Conservation (phyloP, 306 rosid genomes). For the Geum urbanum region DNA sequence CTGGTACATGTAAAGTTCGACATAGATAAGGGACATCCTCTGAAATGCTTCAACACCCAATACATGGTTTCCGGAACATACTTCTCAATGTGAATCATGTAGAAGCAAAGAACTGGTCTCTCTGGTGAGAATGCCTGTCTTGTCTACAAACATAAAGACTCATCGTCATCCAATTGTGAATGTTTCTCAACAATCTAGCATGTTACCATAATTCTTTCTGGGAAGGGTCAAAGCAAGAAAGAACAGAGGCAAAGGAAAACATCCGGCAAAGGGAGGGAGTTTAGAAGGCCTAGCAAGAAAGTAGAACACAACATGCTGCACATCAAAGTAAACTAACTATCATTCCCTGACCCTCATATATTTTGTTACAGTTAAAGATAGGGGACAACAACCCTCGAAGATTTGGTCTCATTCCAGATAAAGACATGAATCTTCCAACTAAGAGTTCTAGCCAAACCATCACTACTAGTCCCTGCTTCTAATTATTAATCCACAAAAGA, state of each 20-base stretch:
- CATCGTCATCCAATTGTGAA: slow-evolving; percentile 4
- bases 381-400: not conserved
- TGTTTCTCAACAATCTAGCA: slow-evolving; percentile 12
- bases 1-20: too few species aligned
- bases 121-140: slow-evolving; percentile 73
- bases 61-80: too few species aligned
- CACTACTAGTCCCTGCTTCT: not conserved
- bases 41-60: too few species aligned
- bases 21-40: too few species aligned
- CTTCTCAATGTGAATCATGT: too few species aligned
- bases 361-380: not conserved
- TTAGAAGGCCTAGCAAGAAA: not conserved
- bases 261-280: not conserved
- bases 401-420: too few species aligned
- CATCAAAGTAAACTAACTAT: not conserved
- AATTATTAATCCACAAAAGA: not conserved
- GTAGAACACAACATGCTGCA: not conserved
- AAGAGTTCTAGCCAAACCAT: not conserved
- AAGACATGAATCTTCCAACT: not conserved
- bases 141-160: slow-evolving; percentile 43
- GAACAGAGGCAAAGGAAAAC: not conserved
- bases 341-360: not conserved
- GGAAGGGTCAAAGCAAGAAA: not conserved
- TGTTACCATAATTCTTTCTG: not conserved
- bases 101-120: slow-evolving; percentile 19